Evolutionary conservation across 2,329 filamentous ascomycete species (phyloP), one percentile per base, ranked within the genome.

Genomic region (Neonectria faginata): DNA sequence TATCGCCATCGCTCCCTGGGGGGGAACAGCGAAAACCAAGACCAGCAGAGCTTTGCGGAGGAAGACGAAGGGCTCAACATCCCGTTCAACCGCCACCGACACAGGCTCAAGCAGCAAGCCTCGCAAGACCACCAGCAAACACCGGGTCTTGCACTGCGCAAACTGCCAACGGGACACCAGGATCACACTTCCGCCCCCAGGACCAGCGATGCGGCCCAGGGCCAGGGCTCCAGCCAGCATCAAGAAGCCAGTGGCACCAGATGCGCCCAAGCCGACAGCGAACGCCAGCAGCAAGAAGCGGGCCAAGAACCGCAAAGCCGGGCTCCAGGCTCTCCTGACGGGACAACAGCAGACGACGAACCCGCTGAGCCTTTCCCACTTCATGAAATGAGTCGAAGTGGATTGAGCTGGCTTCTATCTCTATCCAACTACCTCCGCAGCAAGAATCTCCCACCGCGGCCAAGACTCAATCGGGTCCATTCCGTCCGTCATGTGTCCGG

Each of bases 281-380:
- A 89, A 86, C 73, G 84, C 86, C 8, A 87, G 79, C 77, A 90
- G 86, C 79, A 90, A 88, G 78, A 90, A 90, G 79, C 83, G 88
- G 54, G 86, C 89, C 33, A 91, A 89, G 78, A 86, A 81, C 65
- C 82, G 88, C 64, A 92, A 91, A 76, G 86, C 87, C 36, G 88
- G 88, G 1, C 79, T 92, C n/a, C 87, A 90, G 74, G 88, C 89
- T 55, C 75, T 92, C 44, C 79, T 92, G n/a, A 83, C 79, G 5
- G 75, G 84, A 52, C 86, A 87, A 67, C 81, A 81, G 72, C 81
- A 80, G 71, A 71, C 79, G 5, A 71, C 80, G 12, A 79, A 73
- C 44, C 64, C 80, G 71, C 75, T 89, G 31, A 87, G 83, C 65
- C 81, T 89, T n/a, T 80, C 84, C 31, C 84, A 87, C 73, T 88